Conservation (phyloP, 1,284 basidiomycete genomes). For the Cutaneotrichosporon cavernicola region DNA sequence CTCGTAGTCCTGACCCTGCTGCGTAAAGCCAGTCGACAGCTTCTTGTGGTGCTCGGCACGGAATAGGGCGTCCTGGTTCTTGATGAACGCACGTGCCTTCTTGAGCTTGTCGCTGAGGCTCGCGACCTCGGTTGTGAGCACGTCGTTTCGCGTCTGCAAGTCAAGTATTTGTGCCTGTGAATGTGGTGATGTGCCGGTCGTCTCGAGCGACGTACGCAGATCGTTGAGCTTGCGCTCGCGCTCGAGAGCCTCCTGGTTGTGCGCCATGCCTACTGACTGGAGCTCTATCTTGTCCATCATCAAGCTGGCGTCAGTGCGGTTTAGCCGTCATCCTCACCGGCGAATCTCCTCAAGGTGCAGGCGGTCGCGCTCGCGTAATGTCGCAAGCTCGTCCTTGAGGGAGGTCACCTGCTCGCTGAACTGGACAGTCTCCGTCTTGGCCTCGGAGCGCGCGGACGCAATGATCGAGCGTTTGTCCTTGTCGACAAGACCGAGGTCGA, state of each 20-base stretch:
- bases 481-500: constrained; percentile 61
- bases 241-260: constrained; percentile 76
- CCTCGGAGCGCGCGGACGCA: constrained; percentile 65
- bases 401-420: constrained; percentile 68
- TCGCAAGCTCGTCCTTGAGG: constrained; percentile 67
- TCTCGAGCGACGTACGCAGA: constrained; percentile 67
- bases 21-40: constrained; percentile 63
- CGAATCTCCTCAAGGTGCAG: constrained; percentile 92
- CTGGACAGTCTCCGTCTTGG: constrained; percentile 78
- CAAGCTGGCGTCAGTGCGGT: constrained; percentile 52
- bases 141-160: constrained; percentile 73
- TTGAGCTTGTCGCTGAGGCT: constrained; percentile 71
- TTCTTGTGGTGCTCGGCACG: constrained; percentile 29
- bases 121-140: constrained; percentile 69
- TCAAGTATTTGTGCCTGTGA: constrained; percentile 71
- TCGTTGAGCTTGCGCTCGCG: constrained; percentile 61
- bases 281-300: constrained; percentile 87
- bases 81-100: constrained; percentile 89
- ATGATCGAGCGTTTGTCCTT: constrained; percentile 55
- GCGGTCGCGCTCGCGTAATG: constrained; percentile 75
- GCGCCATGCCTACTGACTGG: constrained; percentile 80
- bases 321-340: constrained; percentile 33
- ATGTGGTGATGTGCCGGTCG: constrained; percentile 74
- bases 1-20: constrained; percentile 67
- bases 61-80: constrained; percentile 79